phyloP scores from a whole-genome alignment of 106 monocot genomes.

The Acorus gramineus region DNA sequence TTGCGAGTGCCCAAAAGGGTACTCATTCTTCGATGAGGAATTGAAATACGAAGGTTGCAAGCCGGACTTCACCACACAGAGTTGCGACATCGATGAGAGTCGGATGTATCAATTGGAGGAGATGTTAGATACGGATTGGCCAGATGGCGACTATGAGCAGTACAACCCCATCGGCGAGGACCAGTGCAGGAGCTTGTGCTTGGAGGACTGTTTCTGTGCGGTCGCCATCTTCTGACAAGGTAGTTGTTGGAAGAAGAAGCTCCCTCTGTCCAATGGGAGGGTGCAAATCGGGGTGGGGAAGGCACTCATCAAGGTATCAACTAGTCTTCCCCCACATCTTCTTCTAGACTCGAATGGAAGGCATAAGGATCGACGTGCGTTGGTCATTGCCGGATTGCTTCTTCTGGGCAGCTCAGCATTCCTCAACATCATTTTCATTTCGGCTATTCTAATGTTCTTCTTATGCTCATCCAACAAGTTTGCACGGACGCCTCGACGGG shows the following conservation, averaged over 20 bases:
- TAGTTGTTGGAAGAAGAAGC: conserved; percentile 20
- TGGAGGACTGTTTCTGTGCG: conserved; percentile 15
- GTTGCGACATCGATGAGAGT: not conserved
- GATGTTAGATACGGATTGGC: not conserved
- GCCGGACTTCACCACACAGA: conserved; percentile 3
- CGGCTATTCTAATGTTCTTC: not conserved
- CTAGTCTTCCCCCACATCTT: not conserved
- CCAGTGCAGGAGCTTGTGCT: conserved; percentile 6
- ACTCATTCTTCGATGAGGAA: not conserved
- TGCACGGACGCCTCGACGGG: too few relatives aligned
- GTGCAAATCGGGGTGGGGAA: not conserved
- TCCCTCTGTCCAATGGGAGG: conserved; percentile 16
- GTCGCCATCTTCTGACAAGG: conserved; percentile 4
- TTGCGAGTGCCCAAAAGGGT: conserved; percentile 1
- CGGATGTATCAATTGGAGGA: not conserved
- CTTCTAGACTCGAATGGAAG: not conserved
- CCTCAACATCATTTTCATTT: not conserved
- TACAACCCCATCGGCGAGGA: not conserved
- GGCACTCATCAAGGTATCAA: not conserved
- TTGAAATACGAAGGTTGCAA: not conserved
- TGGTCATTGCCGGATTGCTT: too few relatives aligned
- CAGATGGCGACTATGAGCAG: not conserved
- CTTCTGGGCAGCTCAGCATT: not conserved
- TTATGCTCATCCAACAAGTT: not conserved
- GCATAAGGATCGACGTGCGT: not conserved